Evolutionary conservation across 2,329 filamentous ascomycete species (phyloP), one percentile per base, ranked within the genome.

Genomic region (Ceratocystiopsis brevicomis): DNA sequence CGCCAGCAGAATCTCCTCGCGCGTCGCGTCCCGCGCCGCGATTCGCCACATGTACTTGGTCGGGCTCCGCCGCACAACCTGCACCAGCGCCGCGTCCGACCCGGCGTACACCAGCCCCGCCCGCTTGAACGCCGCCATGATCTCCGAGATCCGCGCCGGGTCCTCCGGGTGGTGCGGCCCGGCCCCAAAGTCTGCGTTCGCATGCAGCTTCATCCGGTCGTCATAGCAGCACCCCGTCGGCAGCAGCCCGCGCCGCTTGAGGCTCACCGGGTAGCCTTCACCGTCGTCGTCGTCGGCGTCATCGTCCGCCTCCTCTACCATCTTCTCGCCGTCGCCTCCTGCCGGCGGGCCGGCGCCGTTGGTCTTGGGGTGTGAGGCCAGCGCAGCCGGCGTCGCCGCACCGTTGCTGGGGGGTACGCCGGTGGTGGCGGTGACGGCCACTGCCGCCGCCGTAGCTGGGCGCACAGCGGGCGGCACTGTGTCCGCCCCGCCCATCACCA

Each of bases 141-240:
- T 98, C 53, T 83, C 80, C 53, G 87, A 83, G 47, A 98, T 95
- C 14, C 90, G 77, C 25, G 85, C 71, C 1, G 90, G 90, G 53
- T 98, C 90, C 59, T 98, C 90, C 0, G 90, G 90, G 54, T 98
- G 90, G 42, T 92, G 79, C 18, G 88, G 80, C 40, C 77, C 72
- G 1, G 71, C 69, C 16, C 71, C 74, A 54, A 76, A 79, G 56
- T 84, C 78, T 15, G 83, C 77, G 56, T 95, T 93, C 44, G 86
- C 82, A 57, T 98, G 90, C 47, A 92, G 81, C 47, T 90, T 85
- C 90, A 98, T 98, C 32, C 88, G 76, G 45, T 84, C 78, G 62
- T 98, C 90, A 57, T 96, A 98, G 51, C 83, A 88, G 48, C 81
- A 76, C 4, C 83, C 83, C 0, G 81, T 87, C 0, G 79, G 73